Evolutionary conservation across 495 filamentous ascomycete species (phyloP), one percentile per base, ranked within the genome.

Genomic region (Mycothermus thermophilus): DNA sequence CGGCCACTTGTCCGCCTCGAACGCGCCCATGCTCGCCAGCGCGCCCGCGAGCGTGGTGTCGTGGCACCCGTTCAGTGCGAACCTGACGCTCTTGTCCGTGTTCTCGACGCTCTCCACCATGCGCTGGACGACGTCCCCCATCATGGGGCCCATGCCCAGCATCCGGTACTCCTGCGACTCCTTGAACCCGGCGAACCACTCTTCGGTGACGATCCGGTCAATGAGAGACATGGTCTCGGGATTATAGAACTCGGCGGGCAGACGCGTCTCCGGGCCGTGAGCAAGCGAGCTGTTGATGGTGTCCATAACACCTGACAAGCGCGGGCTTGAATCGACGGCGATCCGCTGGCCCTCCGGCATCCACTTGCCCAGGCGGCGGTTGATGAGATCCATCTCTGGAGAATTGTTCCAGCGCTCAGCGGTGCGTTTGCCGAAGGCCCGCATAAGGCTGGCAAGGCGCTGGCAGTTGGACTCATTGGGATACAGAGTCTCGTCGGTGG

Each of bases 221-320:
- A 95, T 71, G 30, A 85, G 77, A 2, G 61, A 65, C 4, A 71
- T 56, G 3, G 61, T 79, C 52, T 77, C 80, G 20, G 64, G 48
- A 46, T 94, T 84, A 54, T 97, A 96, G 57, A 97, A 97, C 32
- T 86, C 82, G 10, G 60, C 55, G 0, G 90, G 90, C 5, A 97
- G 66, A 28, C 64, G 66, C 0, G 84, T 93, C 10, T 67, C 66
- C 0, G 79, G 71, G 0, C 85, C 88, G 58, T 97, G 90, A 3
- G 85, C 88, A 10, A 80, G 63, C 1, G 82, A 90, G 15, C 82
- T 69, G 53, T 95, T 96, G 42, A 95, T 71, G 8, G 85, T 90
- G 49, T 97, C 90, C 77, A 86, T 86, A 37, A 97, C 80, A 19
- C 90, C 92, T 5, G 75, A 83, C 8, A 97, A 64, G 30, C 83